phyloP scores from a whole-genome alignment of 2,329 filamentous ascomycete species.

The Fusarium clavum region DNA sequence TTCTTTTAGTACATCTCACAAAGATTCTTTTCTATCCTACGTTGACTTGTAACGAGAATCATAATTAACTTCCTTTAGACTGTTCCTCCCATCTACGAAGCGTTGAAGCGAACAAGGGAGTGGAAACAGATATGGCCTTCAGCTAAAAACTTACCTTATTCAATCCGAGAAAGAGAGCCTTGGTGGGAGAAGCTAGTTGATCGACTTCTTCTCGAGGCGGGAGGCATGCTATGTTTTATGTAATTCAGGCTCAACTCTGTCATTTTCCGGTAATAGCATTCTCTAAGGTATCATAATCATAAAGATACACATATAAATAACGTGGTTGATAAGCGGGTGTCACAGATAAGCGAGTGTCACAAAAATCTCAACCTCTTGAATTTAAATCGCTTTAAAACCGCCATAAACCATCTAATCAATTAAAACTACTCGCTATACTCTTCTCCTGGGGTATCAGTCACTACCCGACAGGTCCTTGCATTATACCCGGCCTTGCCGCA shows the following conservation, averaged over 20 bases:
- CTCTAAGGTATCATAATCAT: not conserved
- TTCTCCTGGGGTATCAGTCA: too few species aligned
- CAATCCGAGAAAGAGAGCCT: constrained; percentile 7
- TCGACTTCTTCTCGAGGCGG: not conserved
- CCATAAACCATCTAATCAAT: too few species aligned
- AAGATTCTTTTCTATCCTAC: not conserved
- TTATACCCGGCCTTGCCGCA: too few species aligned
- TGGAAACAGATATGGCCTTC: constrained; percentile 7
- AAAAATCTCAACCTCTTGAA: too few species aligned
- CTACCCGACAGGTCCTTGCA: too few species aligned
- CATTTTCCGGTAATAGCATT: not conserved
- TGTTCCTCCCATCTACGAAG: constrained; percentile 7
- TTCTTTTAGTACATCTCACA: not conserved
- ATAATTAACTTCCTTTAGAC: constrained; percentile 2
- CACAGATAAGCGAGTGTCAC: too few species aligned
- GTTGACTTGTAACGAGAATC: not conserved
- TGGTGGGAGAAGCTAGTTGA: constrained; percentile 9
- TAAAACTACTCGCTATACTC: too few species aligned
- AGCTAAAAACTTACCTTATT: not conserved
- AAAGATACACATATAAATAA: not conserved
- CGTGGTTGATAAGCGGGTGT: too few species aligned
- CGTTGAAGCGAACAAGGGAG: constrained; percentile 4
- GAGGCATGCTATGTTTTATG: constrained; percentile 8
- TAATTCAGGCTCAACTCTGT: not conserved
- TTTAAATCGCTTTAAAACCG: too few species aligned